phyloP scores from a whole-genome alignment of 2,329 filamentous ascomycete genomes.

The Diaporthe citriasiana region DNA sequence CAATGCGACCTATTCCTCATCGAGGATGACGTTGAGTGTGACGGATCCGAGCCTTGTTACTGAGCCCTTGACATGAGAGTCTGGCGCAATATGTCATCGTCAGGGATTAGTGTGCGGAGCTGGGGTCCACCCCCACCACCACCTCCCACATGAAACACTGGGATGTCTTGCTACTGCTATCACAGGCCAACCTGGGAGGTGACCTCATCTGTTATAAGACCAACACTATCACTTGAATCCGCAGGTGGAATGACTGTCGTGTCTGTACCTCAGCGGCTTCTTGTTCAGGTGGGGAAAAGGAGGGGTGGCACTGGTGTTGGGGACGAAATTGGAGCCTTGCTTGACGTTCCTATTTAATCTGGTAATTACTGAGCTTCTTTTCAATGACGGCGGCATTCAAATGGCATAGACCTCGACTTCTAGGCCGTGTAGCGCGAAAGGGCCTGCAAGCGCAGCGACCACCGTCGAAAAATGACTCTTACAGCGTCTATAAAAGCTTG shows the following conservation, averaged over 20 bases:
- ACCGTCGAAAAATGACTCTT: neutral
- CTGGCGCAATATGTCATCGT: conserved; percentile 36
- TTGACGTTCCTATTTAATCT: conserved; percentile 4
- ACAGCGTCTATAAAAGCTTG: neutral
- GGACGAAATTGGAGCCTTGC: neutral
- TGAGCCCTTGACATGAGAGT: neutral
- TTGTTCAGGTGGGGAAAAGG: too few species aligned
- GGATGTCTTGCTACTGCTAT: neutral
- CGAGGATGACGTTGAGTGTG: conserved; percentile 34
- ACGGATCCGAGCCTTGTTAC: conserved; percentile 25
- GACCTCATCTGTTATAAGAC: neutral
- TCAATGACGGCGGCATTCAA: neutral
- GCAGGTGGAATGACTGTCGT: neutral
- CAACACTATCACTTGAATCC: neutral
- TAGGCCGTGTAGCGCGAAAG: neutral
- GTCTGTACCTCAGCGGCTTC: neutral
- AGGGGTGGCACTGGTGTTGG: too few species aligned
- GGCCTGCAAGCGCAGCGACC: neutral
- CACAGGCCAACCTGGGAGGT: neutral
- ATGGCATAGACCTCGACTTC: neutral
- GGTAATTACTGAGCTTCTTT: neutral
- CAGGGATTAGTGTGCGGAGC: conserved; percentile 27
- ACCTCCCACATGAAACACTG: conserved; percentile 14
- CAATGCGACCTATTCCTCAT: neutral
- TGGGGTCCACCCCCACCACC: conserved; percentile 5